phyloP scores from a whole-genome alignment of 495 filamentous ascomycete genomes.

The Trichoderma erinaceum region DNA sequence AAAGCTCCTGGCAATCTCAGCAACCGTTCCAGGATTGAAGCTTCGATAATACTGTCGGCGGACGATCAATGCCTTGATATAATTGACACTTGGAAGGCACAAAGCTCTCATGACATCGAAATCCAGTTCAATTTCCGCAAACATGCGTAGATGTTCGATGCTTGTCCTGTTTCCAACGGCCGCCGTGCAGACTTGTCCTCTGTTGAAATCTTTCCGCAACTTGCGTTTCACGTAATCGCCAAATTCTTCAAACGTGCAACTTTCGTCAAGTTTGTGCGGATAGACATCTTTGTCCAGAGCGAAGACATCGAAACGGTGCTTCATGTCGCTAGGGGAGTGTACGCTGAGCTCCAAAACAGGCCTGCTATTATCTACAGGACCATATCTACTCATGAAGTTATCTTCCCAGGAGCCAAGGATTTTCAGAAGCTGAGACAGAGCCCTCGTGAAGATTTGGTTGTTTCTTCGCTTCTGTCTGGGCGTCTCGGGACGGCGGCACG shows the following conservation, averaged over 20 bases:
- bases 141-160: background rate
- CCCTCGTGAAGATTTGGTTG: background rate
- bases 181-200: background rate
- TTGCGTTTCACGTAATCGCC: background rate
- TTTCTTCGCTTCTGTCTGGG: background rate
- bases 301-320: background rate
- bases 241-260: background rate
- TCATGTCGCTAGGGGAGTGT: background rate
- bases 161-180: background rate
- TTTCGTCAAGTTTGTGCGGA: background rate
- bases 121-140: background rate
- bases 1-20: background rate
- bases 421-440: background rate
- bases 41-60: background rate
- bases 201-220: background rate
- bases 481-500: background rate
- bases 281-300: background rate
- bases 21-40: background rate
- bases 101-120: background rate
- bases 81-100: background rate
- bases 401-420: background rate
- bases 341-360: background rate
- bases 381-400: background rate
- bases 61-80: background rate
- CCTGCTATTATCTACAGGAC: too few species aligned